These are phyloP conservation scores for Starmera quercuum DNA, from an alignment of 805 yeast genomes.

Conservation along the genomic window DNA sequence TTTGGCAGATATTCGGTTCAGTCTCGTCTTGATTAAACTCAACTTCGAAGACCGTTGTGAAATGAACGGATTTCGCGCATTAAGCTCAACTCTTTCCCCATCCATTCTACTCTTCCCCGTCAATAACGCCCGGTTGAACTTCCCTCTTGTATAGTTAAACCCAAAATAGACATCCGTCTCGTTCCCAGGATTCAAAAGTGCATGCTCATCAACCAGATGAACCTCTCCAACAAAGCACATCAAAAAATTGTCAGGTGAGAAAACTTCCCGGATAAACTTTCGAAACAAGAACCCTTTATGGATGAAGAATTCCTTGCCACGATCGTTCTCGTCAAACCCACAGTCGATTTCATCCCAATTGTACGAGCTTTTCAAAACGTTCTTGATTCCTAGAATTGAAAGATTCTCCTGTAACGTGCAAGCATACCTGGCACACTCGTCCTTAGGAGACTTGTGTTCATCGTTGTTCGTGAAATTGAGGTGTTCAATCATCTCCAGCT, in stretches of 20 bases:
- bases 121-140: constrained; percentile 2
- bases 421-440: constrained; percentile 38
- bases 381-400: constrained; percentile 21
- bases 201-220: constrained; percentile 19
- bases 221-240: constrained; percentile 15
- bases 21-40: constrained; percentile 12
- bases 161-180: constrained; percentile 36
- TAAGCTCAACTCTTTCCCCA: constrained; percentile 1
- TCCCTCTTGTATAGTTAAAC: constrained; percentile 29
- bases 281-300: constrained; percentile 29
- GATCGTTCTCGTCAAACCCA: constrained; percentile 23
- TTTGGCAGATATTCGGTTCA: constrained; percentile 17
- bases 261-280: constrained; percentile 18
- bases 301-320: constrained; percentile 35
- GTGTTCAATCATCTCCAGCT: constrained; percentile 38
- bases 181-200: background rate
- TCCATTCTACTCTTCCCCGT: background rate
- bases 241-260: constrained; percentile 24
- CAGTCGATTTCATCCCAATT: constrained; percentile 22
- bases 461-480: constrained; percentile 39
- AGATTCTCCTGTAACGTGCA: constrained; percentile 31
- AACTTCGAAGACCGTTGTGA: constrained; percentile 26
- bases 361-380: constrained; percentile 36
- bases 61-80: constrained; percentile 26
- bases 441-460: constrained; percentile 29